Percentiles rank a stretch among this genome's conserved stretches.
These are phyloP conservation scores for Backusella tarrabulga DNA, from an alignment of 192 early-diverging fungal species.

Conservation along the genomic window DNA sequence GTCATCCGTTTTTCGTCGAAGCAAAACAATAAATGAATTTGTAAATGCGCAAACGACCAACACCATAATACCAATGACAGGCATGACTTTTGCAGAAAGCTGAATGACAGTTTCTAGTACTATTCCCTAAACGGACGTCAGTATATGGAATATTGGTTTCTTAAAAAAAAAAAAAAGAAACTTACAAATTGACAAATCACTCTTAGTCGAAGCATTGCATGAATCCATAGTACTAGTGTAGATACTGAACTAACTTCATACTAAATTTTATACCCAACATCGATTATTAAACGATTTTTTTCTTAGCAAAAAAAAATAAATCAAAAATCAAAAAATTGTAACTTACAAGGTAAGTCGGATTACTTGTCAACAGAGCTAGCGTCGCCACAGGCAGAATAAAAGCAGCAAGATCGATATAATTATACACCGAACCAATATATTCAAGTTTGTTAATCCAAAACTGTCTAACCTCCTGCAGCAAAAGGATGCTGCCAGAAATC, in stretches of 20 bases:
- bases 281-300: neutral
- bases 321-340: too few species aligned
- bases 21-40: conserved; percentile 8
- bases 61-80: conserved; percentile 3
- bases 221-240: conserved; percentile 1
- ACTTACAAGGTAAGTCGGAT: neutral
- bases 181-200: conserved; percentile 15
- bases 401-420: conserved; percentile 1
- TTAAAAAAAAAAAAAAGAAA: neutral
- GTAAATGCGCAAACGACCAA: conserved; percentile 11
- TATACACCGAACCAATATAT: neutral
- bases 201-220: conserved; percentile 5
- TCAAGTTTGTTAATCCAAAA: neutral
- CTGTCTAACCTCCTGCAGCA: conserved; percentile 1
- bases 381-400: neutral
- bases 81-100: neutral
- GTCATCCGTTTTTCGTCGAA: neutral
- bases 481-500: neutral
- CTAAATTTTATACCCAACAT: neutral
- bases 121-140: neutral
- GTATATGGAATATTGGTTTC: too few species aligned
- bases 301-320: neutral
- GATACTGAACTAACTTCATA: neutral
- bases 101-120: conserved; percentile 12
- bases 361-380: neutral